Base-by-base conservation (phyloP, 2,329 filamentous ascomycete species). In the Myrmaecium sp. region DNA sequence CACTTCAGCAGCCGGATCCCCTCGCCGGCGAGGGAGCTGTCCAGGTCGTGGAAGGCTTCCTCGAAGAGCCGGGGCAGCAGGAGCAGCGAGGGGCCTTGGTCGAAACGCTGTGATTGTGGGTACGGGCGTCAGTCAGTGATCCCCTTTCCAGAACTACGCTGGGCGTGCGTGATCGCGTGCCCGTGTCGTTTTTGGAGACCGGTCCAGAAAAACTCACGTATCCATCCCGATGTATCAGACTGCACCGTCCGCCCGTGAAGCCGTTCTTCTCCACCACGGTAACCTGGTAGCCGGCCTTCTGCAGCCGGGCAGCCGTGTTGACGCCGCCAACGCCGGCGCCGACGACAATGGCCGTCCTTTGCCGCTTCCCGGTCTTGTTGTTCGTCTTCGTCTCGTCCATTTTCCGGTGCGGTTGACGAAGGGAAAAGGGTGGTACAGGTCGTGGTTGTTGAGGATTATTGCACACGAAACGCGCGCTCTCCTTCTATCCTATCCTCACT, bases 261-360 rank as follows among this genome's bases (percentile, higher is more conserved):
- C 55, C 54, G 42, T 82, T 81, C 57, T 81, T 81, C 49, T 83
- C 77, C n/a, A 82, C 52, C 2, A 82, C 71, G 0, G 74, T 81
- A n/a, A 82, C 76, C 17, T 61, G 47, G 45, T 74, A 71, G 20
- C 76, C 77, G 2, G 74, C 65, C 42, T 73, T 74, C 26, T 74
- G 72, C 7, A 82, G 64, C 23, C 76, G 68, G 2, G 76, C 75
- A 30, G 77, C 73, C 2, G 69, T 70, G n/a, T 73, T 66, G 21
- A 79, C 67, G 31, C 76, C 76, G 26, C 76, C 77, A 23, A 69
- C 69, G 32, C 77, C 77, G 16, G 76, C 74, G 35, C 75, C 66
- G 30, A 69, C 54, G 15, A 70, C 51, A 21, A 69, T 57, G 14
- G 59, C 65, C 22, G 52, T 65, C 42, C 57, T 62, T 27, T 48